These are phyloP conservation scores for Cardiospermum halicacabum DNA, from an alignment of 345 rosid species.

Conservation along the genomic window DNA sequence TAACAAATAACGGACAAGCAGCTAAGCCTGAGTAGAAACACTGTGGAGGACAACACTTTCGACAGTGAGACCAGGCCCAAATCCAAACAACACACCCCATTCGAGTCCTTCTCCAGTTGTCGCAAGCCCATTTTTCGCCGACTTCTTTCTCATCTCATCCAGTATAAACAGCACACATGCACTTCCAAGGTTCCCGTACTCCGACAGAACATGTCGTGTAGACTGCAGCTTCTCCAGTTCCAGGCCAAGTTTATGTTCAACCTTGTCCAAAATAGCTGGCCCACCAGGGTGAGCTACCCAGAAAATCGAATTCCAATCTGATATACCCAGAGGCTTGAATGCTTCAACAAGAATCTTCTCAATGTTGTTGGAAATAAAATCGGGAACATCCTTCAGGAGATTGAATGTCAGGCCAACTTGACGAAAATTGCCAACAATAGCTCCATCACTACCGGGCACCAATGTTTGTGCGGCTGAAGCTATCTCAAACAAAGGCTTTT, in stretches of 20 bases:
- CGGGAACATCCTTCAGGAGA: conserved; percentile 44
- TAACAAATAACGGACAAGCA: too few relatives aligned
- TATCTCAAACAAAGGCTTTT: conserved; percentile 38
- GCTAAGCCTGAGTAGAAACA: conserved; percentile 9
- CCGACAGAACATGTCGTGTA: conserved; percentile 33
- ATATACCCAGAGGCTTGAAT: conserved; percentile 37
- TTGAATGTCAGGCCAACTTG: conserved; percentile 45
- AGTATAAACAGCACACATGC: conserved; percentile 40
- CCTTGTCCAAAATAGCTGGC: conserved; percentile 40
- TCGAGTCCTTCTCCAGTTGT: conserved; percentile 50
- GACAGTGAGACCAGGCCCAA: conserved; percentile 51
- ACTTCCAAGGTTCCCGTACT: conserved; percentile 47
- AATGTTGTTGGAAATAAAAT: conserved; percentile 34
- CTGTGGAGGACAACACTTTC: conserved; percentile 51
- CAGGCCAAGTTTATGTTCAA: conserved; percentile 32
- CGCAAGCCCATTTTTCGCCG: conserved; percentile 19
- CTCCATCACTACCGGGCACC: conserved; percentile 44
- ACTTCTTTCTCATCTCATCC: conserved; percentile 48
- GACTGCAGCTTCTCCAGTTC: conserved; percentile 30
- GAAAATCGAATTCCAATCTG: conserved; percentile 54
- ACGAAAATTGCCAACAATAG: conserved; percentile 45
- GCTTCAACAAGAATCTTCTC: conserved; percentile 35
- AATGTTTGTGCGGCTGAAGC: conserved; percentile 40
- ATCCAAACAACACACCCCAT: conserved; percentile 57
- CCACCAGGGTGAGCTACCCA: conserved; percentile 57